Conservation (phyloP, 306 rosid genomes). For the Lupinus albus region DNA sequence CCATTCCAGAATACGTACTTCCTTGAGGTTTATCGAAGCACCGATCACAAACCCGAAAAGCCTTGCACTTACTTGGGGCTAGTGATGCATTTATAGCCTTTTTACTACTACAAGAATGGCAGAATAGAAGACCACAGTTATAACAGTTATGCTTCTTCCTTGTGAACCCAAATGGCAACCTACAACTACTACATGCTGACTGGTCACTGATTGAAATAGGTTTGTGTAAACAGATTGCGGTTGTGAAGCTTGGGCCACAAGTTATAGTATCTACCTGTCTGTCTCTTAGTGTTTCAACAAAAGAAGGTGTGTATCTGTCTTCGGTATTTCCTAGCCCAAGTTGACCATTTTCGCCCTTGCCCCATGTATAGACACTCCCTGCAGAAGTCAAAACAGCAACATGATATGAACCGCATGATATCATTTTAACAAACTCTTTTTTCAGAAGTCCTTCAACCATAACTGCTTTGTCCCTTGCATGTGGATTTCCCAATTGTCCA, state of each 20-base stretch:
- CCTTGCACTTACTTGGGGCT: slow-evolving; percentile 70
- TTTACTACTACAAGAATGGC: slow-evolving; percentile 65
- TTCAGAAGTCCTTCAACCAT: slow-evolving; percentile 73
- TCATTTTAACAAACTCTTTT: slow-evolving; percentile 70
- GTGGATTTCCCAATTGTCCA: slow-evolving; percentile 79
- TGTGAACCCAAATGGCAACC: slow-evolving; percentile 72
- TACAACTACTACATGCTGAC: slow-evolving; percentile 74
- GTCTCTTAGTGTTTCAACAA: slow-evolving; percentile 66
- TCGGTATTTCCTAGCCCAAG: slow-evolving; percentile 73
- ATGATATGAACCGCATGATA: slow-evolving; percentile 74
- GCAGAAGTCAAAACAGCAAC: slow-evolving; percentile 68
- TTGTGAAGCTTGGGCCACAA: slow-evolving; percentile 76
- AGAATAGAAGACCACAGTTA: slow-evolving; percentile 78
- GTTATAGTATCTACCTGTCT: slow-evolving; percentile 66
- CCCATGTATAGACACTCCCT: slow-evolving; percentile 79
- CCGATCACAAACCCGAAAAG: slow-evolving; percentile 75
- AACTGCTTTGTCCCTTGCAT: slow-evolving; percentile 57
- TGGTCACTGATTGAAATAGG: slow-evolving; percentile 72
- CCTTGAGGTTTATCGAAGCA: slow-evolving; percentile 63
- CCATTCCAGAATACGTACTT: slow-evolving; percentile 34
- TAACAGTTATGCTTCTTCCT: slow-evolving; percentile 88
- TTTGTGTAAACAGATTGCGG: slow-evolving; percentile 79
- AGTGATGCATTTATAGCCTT: slow-evolving; percentile 66
- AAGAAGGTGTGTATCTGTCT: slow-evolving; percentile 63
- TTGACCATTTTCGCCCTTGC: slow-evolving; percentile 74